Conservation (phyloP, 2,329 filamentous ascomycete species). For the Lachnellula arida region DNA sequence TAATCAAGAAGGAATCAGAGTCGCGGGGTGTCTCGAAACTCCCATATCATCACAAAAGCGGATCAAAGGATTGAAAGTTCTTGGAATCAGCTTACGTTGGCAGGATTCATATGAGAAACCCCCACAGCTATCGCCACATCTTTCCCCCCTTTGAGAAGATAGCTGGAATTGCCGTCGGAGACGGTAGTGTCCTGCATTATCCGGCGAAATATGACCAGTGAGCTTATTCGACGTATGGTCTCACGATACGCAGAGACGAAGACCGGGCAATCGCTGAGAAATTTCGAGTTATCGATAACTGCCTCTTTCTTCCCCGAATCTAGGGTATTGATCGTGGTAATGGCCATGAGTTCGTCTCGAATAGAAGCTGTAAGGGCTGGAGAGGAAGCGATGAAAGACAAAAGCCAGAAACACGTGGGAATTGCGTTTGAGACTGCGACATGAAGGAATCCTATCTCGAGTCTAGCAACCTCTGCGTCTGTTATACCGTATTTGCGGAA, state of each 20-base stretch:
- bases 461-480: conserved; percentile 25
- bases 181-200: conserved; percentile 40
- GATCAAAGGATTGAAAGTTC: too few relatives aligned
- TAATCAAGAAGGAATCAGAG: neutral
- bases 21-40: too few relatives aligned
- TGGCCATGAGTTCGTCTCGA: conserved; percentile 28
- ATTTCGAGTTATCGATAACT: conserved; percentile 35
- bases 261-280: conserved; percentile 37
- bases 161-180: conserved; percentile 29
- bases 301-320: conserved; percentile 7
- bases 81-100: conserved; percentile 17
- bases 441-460: conserved; percentile 31
- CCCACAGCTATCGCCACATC: conserved; percentile 41
- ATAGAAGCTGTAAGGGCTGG: conserved; percentile 27
- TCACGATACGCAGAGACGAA: conserved; percentile 42
- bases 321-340: conserved; percentile 8
- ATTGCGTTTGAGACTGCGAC: conserved; percentile 34
- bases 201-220: conserved; percentile 35
- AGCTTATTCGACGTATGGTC: conserved; percentile 38
- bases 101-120: conserved; percentile 36
- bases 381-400: conserved; percentile 29
- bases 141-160: conserved; percentile 38
- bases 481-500: conserved; percentile 28
- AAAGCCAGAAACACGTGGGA: conserved; percentile 36
- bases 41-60: too few relatives aligned